Conservation (phyloP, 148 eudicot species). For the Vaccinium vitisidaea region DNA sequence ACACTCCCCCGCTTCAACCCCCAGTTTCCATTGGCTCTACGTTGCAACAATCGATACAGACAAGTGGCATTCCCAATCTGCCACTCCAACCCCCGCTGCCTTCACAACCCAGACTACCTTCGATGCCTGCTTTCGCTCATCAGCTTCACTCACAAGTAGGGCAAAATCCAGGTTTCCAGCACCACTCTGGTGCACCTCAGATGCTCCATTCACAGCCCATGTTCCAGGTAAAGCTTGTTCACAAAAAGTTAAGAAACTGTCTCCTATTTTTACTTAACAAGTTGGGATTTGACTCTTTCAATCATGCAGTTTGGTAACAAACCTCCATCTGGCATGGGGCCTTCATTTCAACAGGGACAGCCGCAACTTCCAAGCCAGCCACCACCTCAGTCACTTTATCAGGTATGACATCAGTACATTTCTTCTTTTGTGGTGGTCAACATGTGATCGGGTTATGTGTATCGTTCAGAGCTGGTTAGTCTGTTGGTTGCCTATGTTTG, state of each 20-base stretch:
- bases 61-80: constrained; percentile 49
- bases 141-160: constrained; percentile 68
- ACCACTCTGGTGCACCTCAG: constrained; percentile 60
- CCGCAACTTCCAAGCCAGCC: constrained; percentile 60
- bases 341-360: constrained; percentile 75
- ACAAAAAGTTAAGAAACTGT: not conserved
- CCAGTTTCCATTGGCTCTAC: constrained; percentile 47
- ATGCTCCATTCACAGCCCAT: constrained; percentile 68
- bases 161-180: constrained; percentile 58
- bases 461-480: constrained; percentile 6
- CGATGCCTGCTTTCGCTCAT: constrained; percentile 41
- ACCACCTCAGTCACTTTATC: constrained; percentile 59
- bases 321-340: constrained; percentile 53
- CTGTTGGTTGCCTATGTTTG: not conserved
- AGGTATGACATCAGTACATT: constrained; percentile 35
- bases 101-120: constrained; percentile 64
- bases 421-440: not conserved
- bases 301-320: constrained; percentile 49
- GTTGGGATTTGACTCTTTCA: not conserved
- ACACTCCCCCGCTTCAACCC: constrained; percentile 51
- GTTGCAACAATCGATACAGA: constrained; percentile 66
- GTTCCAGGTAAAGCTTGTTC: constrained; percentile 62
- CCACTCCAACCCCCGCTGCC: constrained; percentile 66
- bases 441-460: not conserved
- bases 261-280: constrained; percentile 11